Base-by-base conservation (phyloP, 1,284 basidiomycete genomes). In the Cutaneotrichosporon curvatum region DNA sequence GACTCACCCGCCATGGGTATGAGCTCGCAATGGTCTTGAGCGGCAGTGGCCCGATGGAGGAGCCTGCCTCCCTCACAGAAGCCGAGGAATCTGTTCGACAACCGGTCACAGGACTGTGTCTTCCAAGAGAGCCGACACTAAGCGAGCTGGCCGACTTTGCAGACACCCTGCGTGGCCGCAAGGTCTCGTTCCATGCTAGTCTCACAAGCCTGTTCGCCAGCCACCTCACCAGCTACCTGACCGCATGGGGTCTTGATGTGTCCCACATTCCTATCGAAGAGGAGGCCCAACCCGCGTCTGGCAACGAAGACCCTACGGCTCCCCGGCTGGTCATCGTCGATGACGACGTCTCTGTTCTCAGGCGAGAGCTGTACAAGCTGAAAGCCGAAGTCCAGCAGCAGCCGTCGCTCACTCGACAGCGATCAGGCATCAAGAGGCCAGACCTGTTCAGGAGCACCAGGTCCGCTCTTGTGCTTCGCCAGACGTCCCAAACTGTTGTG, bases 181-280 rank as follows among this genome's bases (percentile, higher is more conserved):
- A 81, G 58, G 87, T 84, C 0, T 80, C 79, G 0, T 73, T 96
- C 15, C 85, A 91, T 60, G 87, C 91, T 6, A 84, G 80, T 58
- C 78, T 85, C 12, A 81, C 80, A 49, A 87, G 86, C 36, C 80
- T 83, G 0, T 96, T 95, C 61, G 89, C 89, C 0, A 84, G 86
- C 41, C 87, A 92, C 66, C 75, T 96, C 21, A 89, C 88, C 30
- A 85, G 83, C 57, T 92, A 92, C 69, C 78, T 95, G 47, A 86
- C 85, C n/a, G 80, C 85, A 4, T 95, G 91, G 90, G 89, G 89
- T 15, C 79, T 95, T 78, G 87, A 94, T 60, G 83, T 95, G 37
- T 83, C 80, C 43, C 87, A 89, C 68, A 77, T 88, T 31, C 82
- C 87, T 4, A 77, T 69, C 22, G 71, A 72, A 33, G 59, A 61